Conservation (phyloP, 2,329 filamentous ascomycete genomes). For the Ophiostoma piceae region DNA sequence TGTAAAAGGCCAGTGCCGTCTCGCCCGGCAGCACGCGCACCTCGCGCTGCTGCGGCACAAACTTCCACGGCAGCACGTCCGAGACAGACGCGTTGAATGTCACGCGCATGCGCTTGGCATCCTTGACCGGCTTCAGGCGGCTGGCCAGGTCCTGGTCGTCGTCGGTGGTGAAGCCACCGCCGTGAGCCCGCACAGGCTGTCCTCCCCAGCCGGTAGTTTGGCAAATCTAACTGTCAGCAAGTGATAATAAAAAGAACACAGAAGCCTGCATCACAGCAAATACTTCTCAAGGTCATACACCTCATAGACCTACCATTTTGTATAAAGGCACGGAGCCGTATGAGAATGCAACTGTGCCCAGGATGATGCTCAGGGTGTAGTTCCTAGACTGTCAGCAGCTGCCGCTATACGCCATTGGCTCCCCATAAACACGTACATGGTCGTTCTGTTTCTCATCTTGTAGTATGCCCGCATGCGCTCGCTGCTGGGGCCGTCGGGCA, state of each 20-base stretch:
- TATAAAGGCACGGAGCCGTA: constrained; percentile 83
- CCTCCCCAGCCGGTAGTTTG: constrained; percentile 87
- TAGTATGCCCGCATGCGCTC: constrained; percentile 60
- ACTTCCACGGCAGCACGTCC: constrained; percentile 95
- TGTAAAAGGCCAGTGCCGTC: constrained; percentile 96
- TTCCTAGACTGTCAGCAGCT: constrained; percentile 21
- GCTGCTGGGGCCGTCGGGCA: constrained; percentile 48
- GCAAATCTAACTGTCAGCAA: constrained; percentile 57
- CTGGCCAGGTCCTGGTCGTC: constrained; percentile 61
- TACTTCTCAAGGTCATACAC: too few species aligned
- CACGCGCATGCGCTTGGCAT: constrained; percentile 80
- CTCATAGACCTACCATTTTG: constrained; percentile 60
- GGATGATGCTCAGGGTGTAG: constrained; percentile 70
- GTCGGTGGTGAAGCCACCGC: constrained; percentile 51
- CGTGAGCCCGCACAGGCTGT: constrained; percentile 77
- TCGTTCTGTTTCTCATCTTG: constrained; percentile 62
- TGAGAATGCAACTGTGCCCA: constrained; percentile 72
- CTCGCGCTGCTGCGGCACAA: constrained; percentile 92
- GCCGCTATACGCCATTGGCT: constrained; percentile 1
- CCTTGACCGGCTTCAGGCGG: constrained; percentile 73
- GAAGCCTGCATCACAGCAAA: too few species aligned
- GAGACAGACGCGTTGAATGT: constrained; percentile 96
- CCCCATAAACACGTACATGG: constrained; percentile 44
- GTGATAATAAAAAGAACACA: neutral
- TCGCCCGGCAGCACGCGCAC: constrained; percentile 92